Percentiles rank a stretch among this genome's conserved stretches.
Conservation (phyloP, 1,139 yeast genomes). For the Candida sp. region DNA sequence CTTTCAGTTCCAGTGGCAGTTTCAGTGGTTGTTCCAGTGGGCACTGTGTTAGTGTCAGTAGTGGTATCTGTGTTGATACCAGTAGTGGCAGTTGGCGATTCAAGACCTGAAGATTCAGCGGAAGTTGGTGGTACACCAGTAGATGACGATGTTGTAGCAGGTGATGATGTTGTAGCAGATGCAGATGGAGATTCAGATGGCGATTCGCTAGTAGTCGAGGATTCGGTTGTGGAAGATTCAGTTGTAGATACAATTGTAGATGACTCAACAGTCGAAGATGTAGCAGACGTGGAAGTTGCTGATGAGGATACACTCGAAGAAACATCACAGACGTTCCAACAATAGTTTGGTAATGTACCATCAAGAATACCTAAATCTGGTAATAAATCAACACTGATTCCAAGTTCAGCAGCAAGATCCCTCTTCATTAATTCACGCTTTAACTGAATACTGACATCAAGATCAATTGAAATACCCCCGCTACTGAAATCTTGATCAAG, state of each 20-base stretch:
- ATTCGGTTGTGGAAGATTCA: neutral
- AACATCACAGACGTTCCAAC: slow-evolving; percentile 17
- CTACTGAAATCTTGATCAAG: slow-evolving; percentile 10
- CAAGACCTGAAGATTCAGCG: neutral
- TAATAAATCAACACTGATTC: slow-evolving; percentile 6
- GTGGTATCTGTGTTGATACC: neutral
- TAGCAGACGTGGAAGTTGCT: slow-evolving; percentile 8
- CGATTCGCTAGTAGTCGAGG: neutral
- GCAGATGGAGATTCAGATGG: neutral
- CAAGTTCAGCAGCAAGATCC: slow-evolving; percentile 8
- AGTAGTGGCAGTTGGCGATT: slow-evolving; percentile 6
- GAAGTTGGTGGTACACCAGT: neutral
- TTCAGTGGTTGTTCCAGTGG: neutral
- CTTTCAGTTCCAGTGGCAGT: neutral
- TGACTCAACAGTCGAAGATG: slow-evolving; percentile 3
- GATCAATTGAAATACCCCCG: slow-evolving; percentile 9
- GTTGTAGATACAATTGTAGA: neutral
- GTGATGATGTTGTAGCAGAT: neutral
- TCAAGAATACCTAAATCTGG: slow-evolving; percentile 11
- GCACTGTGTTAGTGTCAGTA: neutral
- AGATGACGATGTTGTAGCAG: neutral
- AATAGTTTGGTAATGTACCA: slow-evolving; percentile 24
- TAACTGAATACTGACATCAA: slow-evolving; percentile 12
- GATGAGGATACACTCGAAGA: slow-evolving; percentile 7
- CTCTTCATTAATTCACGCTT: slow-evolving; percentile 7